Base-by-base conservation (phyloP, 139 green algal species). In the Monoraphidium neglectum region DNA sequence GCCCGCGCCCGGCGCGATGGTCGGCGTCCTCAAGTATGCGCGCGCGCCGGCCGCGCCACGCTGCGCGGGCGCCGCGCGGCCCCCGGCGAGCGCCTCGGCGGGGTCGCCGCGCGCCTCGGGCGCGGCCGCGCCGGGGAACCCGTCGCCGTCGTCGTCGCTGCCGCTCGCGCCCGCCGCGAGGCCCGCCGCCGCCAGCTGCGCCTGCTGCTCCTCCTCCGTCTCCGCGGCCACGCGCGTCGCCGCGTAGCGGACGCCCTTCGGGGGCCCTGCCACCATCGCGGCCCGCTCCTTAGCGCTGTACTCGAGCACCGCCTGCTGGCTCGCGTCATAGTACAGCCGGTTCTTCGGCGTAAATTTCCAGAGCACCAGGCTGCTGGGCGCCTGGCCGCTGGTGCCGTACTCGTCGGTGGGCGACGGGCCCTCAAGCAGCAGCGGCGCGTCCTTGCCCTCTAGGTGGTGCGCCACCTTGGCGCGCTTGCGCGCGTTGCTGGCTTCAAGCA, bases 361-460 rank as follows among this genome's bases (percentile, higher is more conserved):
- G 1, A 47, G 43, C 2, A 89, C 54, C 24, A 95, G 83, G 2
- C 71, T 90, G 68, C 83, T 86, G 35, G 82, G 66, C 26, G 74
- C 40, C 78, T 97, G 92, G 0, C 89, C 89, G n/a, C 63, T 87
- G 21, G 77, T 94, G 43, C 93, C 92, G 82, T 85, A 96, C n/a
- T 86, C 93, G 53, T 94, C 88, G 3, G 82, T 91, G 81, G 67
- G 64, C 72, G 76, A 76, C 75, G 56, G 69, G 59, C 68, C 72
- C 74, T 63, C 59, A 77, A 76, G 62, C 70, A 56, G 71, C 53
- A 37, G 30, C 16, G 63, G 67, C 72, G 80, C 64, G 73, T 89
- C 87, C 36, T 77, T 81, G 30, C 57, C 71, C 64, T 92, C 87
- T 53, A 95, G 69, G 47, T 87, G 78, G 71, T 89, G 84, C 32